Evolutionary conservation across 2,329 filamentous ascomycete species (phyloP).

Genomic region (Penicillium sp.): DNA sequence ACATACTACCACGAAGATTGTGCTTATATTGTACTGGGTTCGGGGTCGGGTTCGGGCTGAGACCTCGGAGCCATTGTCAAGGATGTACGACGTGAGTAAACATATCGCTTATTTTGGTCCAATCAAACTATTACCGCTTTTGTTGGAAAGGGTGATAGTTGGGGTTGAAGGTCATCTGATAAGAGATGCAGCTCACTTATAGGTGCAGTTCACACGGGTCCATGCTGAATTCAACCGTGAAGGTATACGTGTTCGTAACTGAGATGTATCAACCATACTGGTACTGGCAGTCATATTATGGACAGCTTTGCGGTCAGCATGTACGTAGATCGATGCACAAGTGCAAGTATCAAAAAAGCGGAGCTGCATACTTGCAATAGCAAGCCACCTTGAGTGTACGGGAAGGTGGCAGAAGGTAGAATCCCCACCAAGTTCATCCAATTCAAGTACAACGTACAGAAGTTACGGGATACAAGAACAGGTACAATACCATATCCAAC

Average conservation of each 20-base stretch:
- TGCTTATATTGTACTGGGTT: too few relatives aligned
- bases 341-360: neutral
- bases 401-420: conserved; percentile 11
- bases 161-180: conserved; percentile 18
- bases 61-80: neutral
- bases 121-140: neutral
- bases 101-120: neutral
- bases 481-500: conserved; percentile 4
- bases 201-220: conserved; percentile 9
- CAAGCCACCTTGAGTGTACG: neutral
- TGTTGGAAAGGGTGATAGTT: neutral
- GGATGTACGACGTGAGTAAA: conserved; percentile 5
- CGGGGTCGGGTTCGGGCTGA: neutral
- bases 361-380: conserved; percentile 1
- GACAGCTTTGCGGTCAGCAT: conserved; percentile 8
- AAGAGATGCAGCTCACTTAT: conserved; percentile 4
- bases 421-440: neutral
- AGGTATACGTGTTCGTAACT: conserved; percentile 6
- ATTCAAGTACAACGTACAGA: neutral
- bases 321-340: neutral
- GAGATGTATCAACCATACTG: neutral
- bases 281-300: neutral
- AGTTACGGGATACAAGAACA: neutral
- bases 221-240: conserved; percentile 16
- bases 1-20: neutral